Evolutionary conservation across 2,329 filamentous ascomycete species (phyloP).

Genomic region (Colletotrichum tofieldiae): DNA sequence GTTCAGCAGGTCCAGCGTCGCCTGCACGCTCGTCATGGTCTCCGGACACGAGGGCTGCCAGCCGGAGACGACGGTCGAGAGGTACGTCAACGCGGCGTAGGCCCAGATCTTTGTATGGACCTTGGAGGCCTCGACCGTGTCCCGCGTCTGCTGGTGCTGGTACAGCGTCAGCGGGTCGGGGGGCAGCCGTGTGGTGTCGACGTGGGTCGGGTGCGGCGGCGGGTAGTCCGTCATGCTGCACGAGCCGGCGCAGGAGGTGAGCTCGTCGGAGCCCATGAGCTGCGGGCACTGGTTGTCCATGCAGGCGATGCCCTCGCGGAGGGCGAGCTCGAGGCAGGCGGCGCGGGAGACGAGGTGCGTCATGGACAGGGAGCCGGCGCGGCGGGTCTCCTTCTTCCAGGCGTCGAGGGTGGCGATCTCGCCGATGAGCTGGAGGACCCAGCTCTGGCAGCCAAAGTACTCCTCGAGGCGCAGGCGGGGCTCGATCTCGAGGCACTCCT

Average conservation of each 20-base stretch:
- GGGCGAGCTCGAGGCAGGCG: constrained; percentile 38
- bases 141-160: constrained; percentile 17
- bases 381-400: constrained; percentile 67
- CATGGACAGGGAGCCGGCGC: constrained; percentile 60
- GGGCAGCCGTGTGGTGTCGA: constrained; percentile 33
- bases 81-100: constrained; percentile 63
- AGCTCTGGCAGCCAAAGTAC: constrained; percentile 60
- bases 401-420: constrained; percentile 68
- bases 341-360: constrained; percentile 58
- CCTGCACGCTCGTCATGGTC: constrained; percentile 53
- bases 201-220: constrained; percentile 45
- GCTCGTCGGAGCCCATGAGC: constrained; percentile 25
- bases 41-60: constrained; percentile 65
- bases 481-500: constrained; percentile 35
- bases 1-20: constrained; percentile 52
- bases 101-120: constrained; percentile 61
- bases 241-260: constrained; percentile 6
- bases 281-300: constrained; percentile 44
- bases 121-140: constrained; percentile 26
- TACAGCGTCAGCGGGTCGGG: constrained; percentile 38
- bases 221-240: constrained; percentile 38
- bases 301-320: constrained; percentile 44
- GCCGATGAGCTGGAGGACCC: constrained; percentile 69
- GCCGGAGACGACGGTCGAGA: constrained; percentile 64
- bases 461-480: constrained; percentile 59